Evolutionary conservation across 2,329 filamentous ascomycete genomes (phyloP).

Genomic region (Scytalidium lignicola): DNA sequence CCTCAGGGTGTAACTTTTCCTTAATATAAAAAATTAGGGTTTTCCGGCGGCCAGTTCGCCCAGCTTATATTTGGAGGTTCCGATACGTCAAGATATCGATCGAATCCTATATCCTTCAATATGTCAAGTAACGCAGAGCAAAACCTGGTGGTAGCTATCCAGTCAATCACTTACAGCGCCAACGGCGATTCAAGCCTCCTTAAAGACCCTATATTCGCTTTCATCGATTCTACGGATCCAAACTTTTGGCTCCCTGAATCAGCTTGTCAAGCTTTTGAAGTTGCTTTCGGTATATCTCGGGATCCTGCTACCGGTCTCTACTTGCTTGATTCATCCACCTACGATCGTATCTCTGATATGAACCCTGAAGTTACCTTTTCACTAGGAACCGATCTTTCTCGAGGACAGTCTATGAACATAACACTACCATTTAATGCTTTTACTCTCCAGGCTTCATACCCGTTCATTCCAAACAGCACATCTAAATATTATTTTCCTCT

Average conservation of each 20-base stretch:
- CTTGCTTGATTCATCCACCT: slow-evolving; percentile 19
- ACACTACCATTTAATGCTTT: slow-evolving; percentile 13
- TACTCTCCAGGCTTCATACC: slow-evolving; percentile 8
- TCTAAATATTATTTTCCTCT: slow-evolving; percentile 14
- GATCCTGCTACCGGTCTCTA: slow-evolving; percentile 21
- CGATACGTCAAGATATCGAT: slow-evolving; percentile 30
- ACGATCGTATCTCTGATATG: slow-evolving; percentile 15
- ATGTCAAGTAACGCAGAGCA: slow-evolving; percentile 31
- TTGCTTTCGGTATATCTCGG: slow-evolving; percentile 23
- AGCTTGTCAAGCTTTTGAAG: slow-evolving; percentile 23
- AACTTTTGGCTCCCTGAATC: slow-evolving; percentile 24
- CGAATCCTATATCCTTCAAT: slow-evolving; percentile 30
- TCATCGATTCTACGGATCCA: slow-evolving; percentile 24
- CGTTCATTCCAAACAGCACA: slow-evolving; percentile 1
- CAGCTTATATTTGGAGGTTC: slow-evolving; percentile 34
- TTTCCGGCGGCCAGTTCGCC: slow-evolving; percentile 28
- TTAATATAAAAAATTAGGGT: background rate
- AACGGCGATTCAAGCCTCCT: slow-evolving; percentile 27
- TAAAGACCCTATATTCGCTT: slow-evolving; percentile 24
- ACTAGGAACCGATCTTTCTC: slow-evolving; percentile 11
- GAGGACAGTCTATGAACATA: slow-evolving; percentile 11
- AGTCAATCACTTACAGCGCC: slow-evolving; percentile 33
- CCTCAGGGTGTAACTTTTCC: slow-evolving; percentile 4
- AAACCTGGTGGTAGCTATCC: slow-evolving; percentile 31
- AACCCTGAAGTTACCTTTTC: slow-evolving; percentile 26